phyloP scores from a whole-genome alignment of 371 early-diverging fungal species.

The Apophysomyces trapeziformis region DNA sequence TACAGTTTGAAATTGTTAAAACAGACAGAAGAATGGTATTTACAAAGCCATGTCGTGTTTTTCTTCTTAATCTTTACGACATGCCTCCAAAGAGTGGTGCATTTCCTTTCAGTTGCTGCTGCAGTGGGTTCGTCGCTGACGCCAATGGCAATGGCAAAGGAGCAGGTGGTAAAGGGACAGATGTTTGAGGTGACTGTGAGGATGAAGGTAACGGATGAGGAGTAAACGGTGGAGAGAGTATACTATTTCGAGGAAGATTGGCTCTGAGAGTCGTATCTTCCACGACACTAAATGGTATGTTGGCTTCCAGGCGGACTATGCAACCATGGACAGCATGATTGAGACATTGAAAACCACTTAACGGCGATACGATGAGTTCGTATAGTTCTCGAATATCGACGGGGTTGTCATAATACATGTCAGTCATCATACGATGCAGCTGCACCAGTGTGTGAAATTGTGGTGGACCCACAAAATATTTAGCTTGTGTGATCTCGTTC shows the following conservation, averaged over 20 bases:
- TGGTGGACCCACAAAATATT: slow-evolving; percentile 22
- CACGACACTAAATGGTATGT: not conserved
- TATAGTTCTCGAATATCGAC: slow-evolving; percentile 39
- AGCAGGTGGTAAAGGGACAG: slow-evolving; percentile 7
- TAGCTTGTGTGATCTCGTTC: slow-evolving; percentile 33
- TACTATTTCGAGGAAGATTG: slow-evolving; percentile 6
- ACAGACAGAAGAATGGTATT: slow-evolving; percentile 11
- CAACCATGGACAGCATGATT: slow-evolving; percentile 38
- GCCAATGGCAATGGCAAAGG: not conserved
- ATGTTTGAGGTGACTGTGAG: slow-evolving; percentile 1
- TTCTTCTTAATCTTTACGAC: slow-evolving; percentile 7
- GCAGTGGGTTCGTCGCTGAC: slow-evolving; percentile 5
- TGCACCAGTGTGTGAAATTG: slow-evolving; percentile 36
- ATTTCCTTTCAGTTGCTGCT: slow-evolving; percentile 9
- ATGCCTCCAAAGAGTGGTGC: slow-evolving; percentile 11
- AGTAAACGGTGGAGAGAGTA: slow-evolving; percentile 7
- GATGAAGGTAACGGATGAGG: slow-evolving; percentile 6
- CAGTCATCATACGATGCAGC: slow-evolving; percentile 37
- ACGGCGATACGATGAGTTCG: slow-evolving; percentile 25
- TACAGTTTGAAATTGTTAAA: slow-evolving; percentile 8
- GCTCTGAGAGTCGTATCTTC: slow-evolving; percentile 1
- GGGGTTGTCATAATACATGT: slow-evolving; percentile 31
- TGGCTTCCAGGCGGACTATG: slow-evolving; percentile 25
- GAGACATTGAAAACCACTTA: slow-evolving; percentile 38
- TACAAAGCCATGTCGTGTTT: slow-evolving; percentile 8